These are phyloP conservation scores for Chaetomium strumarium DNA, from an alignment of 2,329 filamentous ascomycete genomes.

Conservation along the genomic window DNA sequence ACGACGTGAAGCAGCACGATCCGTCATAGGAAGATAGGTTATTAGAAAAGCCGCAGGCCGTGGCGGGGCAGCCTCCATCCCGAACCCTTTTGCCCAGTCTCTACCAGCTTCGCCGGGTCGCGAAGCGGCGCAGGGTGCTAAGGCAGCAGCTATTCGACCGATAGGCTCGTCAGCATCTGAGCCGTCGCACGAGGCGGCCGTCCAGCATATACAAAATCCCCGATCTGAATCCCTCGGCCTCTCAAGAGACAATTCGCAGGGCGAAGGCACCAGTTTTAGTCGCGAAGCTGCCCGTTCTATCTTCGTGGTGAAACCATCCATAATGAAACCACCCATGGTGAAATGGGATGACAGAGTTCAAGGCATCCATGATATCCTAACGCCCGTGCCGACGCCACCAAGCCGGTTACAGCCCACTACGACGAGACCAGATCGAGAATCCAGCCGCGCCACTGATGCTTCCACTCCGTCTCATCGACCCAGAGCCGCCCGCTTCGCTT, in stretches of 20 bases:
- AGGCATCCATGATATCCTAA: constrained; percentile 3
- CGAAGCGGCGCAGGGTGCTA: constrained; percentile 3
- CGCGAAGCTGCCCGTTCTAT: constrained; percentile 14
- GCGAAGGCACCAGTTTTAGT: constrained; percentile 8
- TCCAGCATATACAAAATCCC: constrained; percentile 1
- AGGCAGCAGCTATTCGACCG: not conserved
- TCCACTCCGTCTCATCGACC: constrained; percentile 5
- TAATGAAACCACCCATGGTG: not conserved
- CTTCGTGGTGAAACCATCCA: constrained; percentile 9
- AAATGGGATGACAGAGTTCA: constrained; percentile 6
- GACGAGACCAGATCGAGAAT: constrained; percentile 1
- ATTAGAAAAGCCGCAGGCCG: constrained; percentile 7
- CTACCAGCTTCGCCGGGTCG: not conserved
- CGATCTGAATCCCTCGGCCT: constrained; percentile 5
- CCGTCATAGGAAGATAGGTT: constrained; percentile 8
- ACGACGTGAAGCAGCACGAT: constrained; percentile 12
- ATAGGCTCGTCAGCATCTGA: constrained; percentile 7
- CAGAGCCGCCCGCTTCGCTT: not conserved
- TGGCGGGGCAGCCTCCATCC: constrained; percentile 4
- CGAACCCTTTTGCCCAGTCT: constrained; percentile 1
- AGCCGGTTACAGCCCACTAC: not conserved
- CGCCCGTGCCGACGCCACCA: not conserved
- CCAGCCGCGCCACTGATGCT: not conserved
- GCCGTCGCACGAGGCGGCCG: not conserved
- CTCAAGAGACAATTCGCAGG: constrained; percentile 1